Conservation (phyloP, 1,284 basidiomycete genomes). For the Microbotryum intermedium region DNA sequence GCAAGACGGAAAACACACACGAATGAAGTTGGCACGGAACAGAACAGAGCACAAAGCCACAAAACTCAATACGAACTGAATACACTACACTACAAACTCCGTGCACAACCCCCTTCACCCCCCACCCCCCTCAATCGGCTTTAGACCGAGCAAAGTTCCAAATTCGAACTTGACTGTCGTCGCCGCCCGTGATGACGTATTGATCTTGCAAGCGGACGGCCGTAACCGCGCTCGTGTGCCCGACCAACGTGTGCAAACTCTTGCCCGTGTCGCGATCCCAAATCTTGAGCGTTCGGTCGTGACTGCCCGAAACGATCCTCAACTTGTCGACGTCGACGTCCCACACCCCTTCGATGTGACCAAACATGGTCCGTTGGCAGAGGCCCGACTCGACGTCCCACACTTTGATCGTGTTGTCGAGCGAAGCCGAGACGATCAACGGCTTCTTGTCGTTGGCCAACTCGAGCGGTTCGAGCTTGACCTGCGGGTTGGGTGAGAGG, state of each 20-base stretch:
- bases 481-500: background rate
- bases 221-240: conserved; percentile 88
- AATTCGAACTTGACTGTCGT: conserved; percentile 64
- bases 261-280: conserved; percentile 87
- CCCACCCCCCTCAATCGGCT: no score
- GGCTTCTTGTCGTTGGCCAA: conserved; percentile 44
- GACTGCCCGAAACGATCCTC: conserved; percentile 80
- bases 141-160: conserved; percentile 19
- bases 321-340: conserved; percentile 85
- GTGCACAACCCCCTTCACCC: no score
- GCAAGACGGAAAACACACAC: no score
- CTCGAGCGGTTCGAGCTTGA: conserved; percentile 10
- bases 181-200: conserved; percentile 89
- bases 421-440: conserved; percentile 75
- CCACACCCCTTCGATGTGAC: conserved; percentile 83
- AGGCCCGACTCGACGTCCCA: conserved; percentile 91
- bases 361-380: conserved; percentile 77
- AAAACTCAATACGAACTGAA: no score
- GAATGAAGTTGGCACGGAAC: no score
- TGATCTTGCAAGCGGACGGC: conserved; percentile 86
- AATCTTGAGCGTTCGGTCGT: conserved; percentile 87
- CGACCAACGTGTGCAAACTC: conserved; percentile 83
- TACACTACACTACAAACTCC: no score
- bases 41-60: no score
- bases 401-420: conserved; percentile 92